phyloP scores from a whole-genome alignment of 768 basidiomycete species.

The Mrakia blollopis region DNA sequence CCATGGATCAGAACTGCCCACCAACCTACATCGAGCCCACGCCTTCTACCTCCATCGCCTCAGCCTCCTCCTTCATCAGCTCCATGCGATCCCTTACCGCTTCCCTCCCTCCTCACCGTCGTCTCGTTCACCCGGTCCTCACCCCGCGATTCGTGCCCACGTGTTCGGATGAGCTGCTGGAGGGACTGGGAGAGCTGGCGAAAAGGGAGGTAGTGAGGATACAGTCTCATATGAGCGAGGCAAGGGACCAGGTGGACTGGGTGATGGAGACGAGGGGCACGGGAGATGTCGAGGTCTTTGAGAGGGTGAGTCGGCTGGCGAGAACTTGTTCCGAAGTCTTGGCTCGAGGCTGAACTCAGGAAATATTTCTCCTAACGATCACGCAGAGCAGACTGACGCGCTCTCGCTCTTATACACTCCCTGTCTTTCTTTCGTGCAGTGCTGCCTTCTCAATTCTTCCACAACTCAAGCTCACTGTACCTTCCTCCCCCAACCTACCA shows the following conservation, averaged over 20 bases:
- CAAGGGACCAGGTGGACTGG: conserved; percentile 68
- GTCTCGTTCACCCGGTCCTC: conserved; percentile 67
- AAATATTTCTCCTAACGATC: no score
- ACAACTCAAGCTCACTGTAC: conserved; percentile 89
- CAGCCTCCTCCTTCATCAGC: conserved; percentile 58
- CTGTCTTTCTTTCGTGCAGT: conserved; percentile 46
- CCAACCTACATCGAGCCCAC: conserved; percentile 63
- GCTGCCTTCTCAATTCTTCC: conserved; percentile 56
- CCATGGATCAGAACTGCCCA: conserved; percentile 75
- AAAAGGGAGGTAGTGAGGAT: conserved; percentile 51
- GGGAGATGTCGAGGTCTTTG: conserved; percentile 72
- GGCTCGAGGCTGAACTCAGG: no score
- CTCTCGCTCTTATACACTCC: no score
- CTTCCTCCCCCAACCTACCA: conserved; percentile 56
- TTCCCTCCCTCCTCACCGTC: conserved; percentile 48
- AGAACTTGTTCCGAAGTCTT: no score
- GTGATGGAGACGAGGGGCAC: conserved; percentile 55
- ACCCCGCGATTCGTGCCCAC: conserved; percentile 89
- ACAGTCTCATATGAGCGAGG: conserved; percentile 80
- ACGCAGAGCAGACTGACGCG: no score
- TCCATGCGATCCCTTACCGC: conserved; percentile 50
- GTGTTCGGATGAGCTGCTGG: conserved; percentile 66
- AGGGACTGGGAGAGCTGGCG: conserved; percentile 58
- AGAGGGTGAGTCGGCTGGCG: conserved; percentile 58
- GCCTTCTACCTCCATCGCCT: conserved; percentile 50